Base-by-base conservation (phyloP, 2,329 filamentous ascomycete species). In the Phoma sp. region DNA sequence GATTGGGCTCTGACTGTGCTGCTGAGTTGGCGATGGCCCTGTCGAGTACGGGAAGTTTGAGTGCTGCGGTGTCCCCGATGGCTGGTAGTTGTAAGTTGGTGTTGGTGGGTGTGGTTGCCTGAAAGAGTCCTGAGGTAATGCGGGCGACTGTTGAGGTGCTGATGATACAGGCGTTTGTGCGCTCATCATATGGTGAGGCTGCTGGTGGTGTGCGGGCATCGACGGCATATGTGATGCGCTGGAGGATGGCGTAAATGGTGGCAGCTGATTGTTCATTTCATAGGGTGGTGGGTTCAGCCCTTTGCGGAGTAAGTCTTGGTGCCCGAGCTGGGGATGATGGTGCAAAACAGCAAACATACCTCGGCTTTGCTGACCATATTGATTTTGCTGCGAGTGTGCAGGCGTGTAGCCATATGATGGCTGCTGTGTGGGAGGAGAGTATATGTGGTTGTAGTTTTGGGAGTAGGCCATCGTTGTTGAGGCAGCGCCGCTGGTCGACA, bases 271-370 rank as follows among this genome's bases (percentile, higher is more conserved):
- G 61, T 87, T 85, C 57, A 85, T 80, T 59, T 90, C 87, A 74
- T 88, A 91, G 6, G 87, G 83, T 55, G 88, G 85, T 48, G 84
- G 81, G 56, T 89, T 83, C 48, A 93, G 78, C 42, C 81, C 82
- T 68, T 91, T 86, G 40, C 79, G 80, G 9, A 89, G 87, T 43
- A 86, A 86, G 62, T 83, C 81, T 34, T 83, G 78, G 55, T 75
- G 76, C 62, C 78, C 80, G 62, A 84, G 81, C 59, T 76, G 60
- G 81, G 76, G 60, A 81, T 83, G 57, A 76, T 80, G 68, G 84
- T 77, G 39, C 48, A 59, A 60, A 25, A 84, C 81, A 46, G 84
- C 84, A 74, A 86, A 90, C 59, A 83, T 75, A 64, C 80, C 81
- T 62, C 69, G 65, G 53, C 65, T 50, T 64, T 64, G 47, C 12